Base-by-base conservation (phyloP, 2,329 filamentous ascomycete genomes). In the Diatrype stigma region DNA sequence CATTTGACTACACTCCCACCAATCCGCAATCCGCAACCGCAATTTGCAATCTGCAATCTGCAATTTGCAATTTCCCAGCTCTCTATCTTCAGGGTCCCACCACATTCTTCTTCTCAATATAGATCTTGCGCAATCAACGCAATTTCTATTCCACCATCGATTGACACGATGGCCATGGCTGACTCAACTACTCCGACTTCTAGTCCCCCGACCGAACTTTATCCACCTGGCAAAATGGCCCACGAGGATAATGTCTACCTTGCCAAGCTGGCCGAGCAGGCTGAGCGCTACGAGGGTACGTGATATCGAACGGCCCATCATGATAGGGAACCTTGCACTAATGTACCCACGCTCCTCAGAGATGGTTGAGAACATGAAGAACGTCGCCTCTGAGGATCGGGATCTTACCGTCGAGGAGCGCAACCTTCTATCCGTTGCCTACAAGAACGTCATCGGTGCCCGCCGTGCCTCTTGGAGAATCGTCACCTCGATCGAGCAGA, bases 301-400 rank as follows among this genome's bases (percentile, higher is more conserved):
- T 76, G 49, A 55, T 58, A 50, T 37, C 45, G 42, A 42, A 44
- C 49, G 42, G 40, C 45, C 34, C 23, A 49, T 37, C 42, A 38
- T 21, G 16, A 44, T 22, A 35, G 47, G 44, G 44, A 30, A 46
- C 42, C 42, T 47, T 38, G 45, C 51, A 48, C 58, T 61, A 51
- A 61, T 44, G 48, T 40, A 45, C 38, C 47, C 51, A 37, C 55
- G 45, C 45, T 26, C 26, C 60, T 52, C 75, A 96, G 93, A 96
- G 79, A 96, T 97, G 93, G 93, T 97, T 64, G 91, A 96, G 82
- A 96, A 96, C 85, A 97, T 97, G 93, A 97, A 96, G 86, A 86
- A 89, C 64, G 93, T 96, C 68, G 93, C 93, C 67, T 92, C 89
- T 63, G 90, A 93, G 72, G 84, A 89, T 70, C 85, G 81, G 67